phyloP scores from a whole-genome alignment of 805 yeast genomes.

The Kodamaea neixiangensis region DNA sequence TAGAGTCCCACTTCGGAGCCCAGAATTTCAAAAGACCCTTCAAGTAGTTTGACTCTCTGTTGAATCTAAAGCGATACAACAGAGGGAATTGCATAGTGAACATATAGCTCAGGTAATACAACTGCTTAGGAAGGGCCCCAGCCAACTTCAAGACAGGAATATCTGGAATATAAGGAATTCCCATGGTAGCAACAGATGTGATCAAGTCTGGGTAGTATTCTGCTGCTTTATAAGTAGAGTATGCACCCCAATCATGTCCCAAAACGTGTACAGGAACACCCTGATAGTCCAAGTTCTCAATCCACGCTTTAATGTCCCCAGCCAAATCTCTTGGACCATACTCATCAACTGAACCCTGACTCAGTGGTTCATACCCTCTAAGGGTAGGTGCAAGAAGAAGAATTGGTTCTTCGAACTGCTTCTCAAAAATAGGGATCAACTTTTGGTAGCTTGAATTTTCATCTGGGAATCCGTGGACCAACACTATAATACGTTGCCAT shows the following conservation, averaged over 20 bases:
- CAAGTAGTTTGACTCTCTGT: constrained; percentile 24
- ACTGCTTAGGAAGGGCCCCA: constrained; percentile 35
- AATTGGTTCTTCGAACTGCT: constrained; percentile 18
- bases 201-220: constrained; percentile 35
- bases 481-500: constrained; percentile 12
- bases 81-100: constrained; percentile 35
- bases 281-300: constrained; percentile 19
- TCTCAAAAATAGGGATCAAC: constrained; percentile 22
- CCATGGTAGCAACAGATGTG: constrained; percentile 36
- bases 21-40: constrained; percentile 37
- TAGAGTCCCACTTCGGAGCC: constrained; percentile 42
- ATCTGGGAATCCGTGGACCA: constrained; percentile 36
- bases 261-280: constrained; percentile 36
- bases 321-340: constrained; percentile 34
- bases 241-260: constrained; percentile 50
- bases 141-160: constrained; percentile 28
- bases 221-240: constrained; percentile 36
- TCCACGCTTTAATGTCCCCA: constrained; percentile 36
- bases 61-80: constrained; percentile 25
- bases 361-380: constrained; percentile 40
- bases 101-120: constrained; percentile 37
- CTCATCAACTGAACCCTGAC: constrained; percentile 25
- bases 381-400: constrained; percentile 35
- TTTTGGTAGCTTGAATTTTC: constrained; percentile 29
- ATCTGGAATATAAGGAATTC: constrained; percentile 38